Evolutionary conservation across 495 filamentous ascomycete genomes (phyloP).

Genomic region (Penicillium lagena): DNA sequence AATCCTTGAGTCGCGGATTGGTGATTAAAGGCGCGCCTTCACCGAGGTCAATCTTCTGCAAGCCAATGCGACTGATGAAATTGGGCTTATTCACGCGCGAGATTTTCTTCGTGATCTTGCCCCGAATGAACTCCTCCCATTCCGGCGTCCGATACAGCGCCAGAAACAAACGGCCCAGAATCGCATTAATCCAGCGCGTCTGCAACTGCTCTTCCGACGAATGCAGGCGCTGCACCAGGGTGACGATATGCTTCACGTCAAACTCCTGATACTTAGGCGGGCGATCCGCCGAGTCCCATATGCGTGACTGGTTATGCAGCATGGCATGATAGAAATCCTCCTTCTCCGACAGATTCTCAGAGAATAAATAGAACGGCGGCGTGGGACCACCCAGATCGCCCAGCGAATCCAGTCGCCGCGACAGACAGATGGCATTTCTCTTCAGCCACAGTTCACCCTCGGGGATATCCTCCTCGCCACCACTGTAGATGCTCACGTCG

Average conservation of each 20-base stretch:
- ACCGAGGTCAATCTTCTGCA: conserved; percentile 80
- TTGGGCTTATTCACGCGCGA: conserved; percentile 85
- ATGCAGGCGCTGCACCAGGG: conserved; percentile 80
- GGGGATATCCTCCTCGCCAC: conserved; percentile 70
- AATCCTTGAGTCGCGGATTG: conserved; percentile 80
- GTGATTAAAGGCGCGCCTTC: conserved; percentile 83
- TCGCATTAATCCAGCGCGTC: conserved; percentile 89
- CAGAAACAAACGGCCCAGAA: conserved; percentile 82
- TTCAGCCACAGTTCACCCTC: conserved; percentile 95
- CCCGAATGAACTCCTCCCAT: conserved; percentile 67
- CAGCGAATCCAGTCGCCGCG: conserved; percentile 56
- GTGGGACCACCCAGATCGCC: conserved; percentile 52
- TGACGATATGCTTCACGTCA: conserved; percentile 76
- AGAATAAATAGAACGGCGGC: conserved; percentile 89
- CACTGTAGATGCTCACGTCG: conserved; percentile 69
- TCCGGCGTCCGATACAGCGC: conserved; percentile 78
- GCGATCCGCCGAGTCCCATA: conserved; percentile 44
- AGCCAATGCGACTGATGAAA: conserved; percentile 73
- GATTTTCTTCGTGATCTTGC: conserved; percentile 95
- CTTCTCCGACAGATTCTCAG: conserved; percentile 88
- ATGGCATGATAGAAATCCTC: conserved; percentile 97
- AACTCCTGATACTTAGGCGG: conserved; percentile 73
- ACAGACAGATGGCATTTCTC: conserved; percentile 85
- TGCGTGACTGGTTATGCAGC: conserved; percentile 73
- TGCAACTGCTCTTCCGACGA: conserved; percentile 88